Conservation (phyloP, 2,329 filamentous ascomycete genomes). For the Reticulascus tulasneorum region DNA sequence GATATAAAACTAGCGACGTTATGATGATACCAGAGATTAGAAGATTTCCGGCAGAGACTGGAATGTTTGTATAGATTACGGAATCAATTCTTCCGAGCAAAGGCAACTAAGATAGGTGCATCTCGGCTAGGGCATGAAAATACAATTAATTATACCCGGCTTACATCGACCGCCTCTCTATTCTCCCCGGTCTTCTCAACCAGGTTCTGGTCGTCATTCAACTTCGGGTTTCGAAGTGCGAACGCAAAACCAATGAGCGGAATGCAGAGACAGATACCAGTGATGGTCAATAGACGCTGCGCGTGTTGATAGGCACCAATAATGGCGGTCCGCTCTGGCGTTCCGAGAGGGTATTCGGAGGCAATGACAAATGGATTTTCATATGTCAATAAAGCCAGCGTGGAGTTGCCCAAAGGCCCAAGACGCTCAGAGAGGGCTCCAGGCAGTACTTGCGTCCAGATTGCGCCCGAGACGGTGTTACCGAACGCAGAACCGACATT, state of each 20-base stretch:
- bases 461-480: slow-evolving; percentile 55
- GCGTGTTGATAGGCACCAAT: slow-evolving; percentile 42
- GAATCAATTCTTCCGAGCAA: too few species aligned
- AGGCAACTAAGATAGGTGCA: too few species aligned
- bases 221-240: slow-evolving; percentile 39
- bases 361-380: slow-evolving; percentile 28
- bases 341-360: slow-evolving; percentile 34
- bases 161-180: too few species aligned
- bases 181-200: slow-evolving; percentile 20
- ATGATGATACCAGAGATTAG: too few species aligned
- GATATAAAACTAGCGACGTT: too few species aligned
- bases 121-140: too few species aligned
- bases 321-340: slow-evolving; percentile 37
- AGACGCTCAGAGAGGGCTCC: slow-evolving; percentile 30
- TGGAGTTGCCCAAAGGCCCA: slow-evolving; percentile 28
- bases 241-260: slow-evolving; percentile 42
- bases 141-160: too few species aligned
- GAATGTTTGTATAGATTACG: too few species aligned
- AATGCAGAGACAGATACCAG: slow-evolving; percentile 44
- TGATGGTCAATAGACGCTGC: slow-evolving; percentile 43
- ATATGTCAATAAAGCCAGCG: slow-evolving; percentile 31
- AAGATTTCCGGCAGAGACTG: too few species aligned
- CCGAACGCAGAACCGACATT: slow-evolving; percentile 59
- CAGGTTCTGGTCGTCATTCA: slow-evolving; percentile 41
- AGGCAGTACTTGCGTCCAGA: slow-evolving; percentile 59